A percentile compares a stretch with the other conserved stretches of the same genome.
These are phyloP conservation scores for Ustilago crameri DNA, from an alignment of 1,284 basidiomycete genomes.

Conservation along the genomic window DNA sequence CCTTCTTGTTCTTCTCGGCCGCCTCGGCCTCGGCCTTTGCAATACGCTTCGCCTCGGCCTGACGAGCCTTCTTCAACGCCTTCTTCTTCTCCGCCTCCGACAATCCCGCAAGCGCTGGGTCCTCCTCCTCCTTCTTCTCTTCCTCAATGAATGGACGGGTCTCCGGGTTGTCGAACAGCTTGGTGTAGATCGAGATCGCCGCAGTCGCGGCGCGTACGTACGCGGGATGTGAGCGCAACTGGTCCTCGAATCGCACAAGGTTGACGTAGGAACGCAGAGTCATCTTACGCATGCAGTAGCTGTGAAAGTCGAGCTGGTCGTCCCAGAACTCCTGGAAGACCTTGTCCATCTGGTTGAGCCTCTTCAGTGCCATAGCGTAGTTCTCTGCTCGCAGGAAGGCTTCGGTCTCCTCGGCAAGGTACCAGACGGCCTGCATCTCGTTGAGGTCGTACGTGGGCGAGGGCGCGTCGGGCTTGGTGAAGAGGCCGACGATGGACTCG, in stretches of 20 bases:
- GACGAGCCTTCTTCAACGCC: constrained; percentile 37
- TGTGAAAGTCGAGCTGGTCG: constrained; percentile 98
- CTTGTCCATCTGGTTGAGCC: constrained; percentile 82
- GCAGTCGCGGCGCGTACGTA: constrained; percentile 81
- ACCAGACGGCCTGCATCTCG: constrained; percentile 95
- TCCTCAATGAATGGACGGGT: constrained; percentile 51
- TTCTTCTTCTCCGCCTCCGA: constrained; percentile 42
- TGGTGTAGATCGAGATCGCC: constrained; percentile 79
- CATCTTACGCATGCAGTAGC: constrained; percentile 89
- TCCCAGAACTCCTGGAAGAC: constrained; percentile 89
- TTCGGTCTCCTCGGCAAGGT: constrained; percentile 84
- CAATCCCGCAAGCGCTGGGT: constrained; percentile 14
- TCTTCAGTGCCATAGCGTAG: constrained; percentile 85
- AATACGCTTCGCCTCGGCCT: constrained; percentile 31
- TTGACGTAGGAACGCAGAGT: constrained; percentile 85
- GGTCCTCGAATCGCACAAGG: constrained; percentile 84
- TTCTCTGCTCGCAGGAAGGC: constrained; percentile 77
- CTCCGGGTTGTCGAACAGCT: constrained; percentile 61
- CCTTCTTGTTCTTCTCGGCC: constrained; percentile 31
- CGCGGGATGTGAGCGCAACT: constrained; percentile 78
- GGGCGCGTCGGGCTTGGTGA: constrained; percentile 71
- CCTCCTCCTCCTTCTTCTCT: constrained; percentile 54
- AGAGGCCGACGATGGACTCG: constrained; percentile 55
- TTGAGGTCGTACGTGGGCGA: constrained; percentile 84
- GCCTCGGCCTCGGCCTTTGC: constrained; percentile 38